Conservation (phyloP, 768 basidiomycete genomes). For the Guyanaporus albipodus region DNA sequence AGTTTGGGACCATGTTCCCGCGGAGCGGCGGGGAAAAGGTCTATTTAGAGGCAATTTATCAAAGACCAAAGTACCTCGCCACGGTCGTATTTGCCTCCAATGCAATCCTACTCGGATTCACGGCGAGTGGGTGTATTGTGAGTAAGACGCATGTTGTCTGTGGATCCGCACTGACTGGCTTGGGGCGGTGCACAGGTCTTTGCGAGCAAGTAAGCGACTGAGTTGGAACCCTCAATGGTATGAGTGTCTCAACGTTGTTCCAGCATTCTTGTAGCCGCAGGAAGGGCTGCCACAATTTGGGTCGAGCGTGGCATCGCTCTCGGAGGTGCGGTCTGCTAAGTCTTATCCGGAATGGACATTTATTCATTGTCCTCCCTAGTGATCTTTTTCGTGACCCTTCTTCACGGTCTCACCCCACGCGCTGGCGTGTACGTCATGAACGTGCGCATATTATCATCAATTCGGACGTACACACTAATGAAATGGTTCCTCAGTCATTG, state of each 20-base stretch:
- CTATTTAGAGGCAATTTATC: constrained; percentile 55
- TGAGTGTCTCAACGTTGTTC: background rate
- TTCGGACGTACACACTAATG: constrained; percentile 11
- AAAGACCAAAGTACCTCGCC: constrained; percentile 42
- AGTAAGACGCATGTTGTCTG: constrained; percentile 10
- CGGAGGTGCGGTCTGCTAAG: constrained; percentile 37
- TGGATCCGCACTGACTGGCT: background rate
- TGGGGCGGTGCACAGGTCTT: constrained; percentile 23
- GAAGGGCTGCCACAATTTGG: constrained; percentile 41
- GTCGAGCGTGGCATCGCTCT: constrained; percentile 55
- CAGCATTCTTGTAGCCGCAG: constrained; percentile 50
- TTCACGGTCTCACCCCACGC: constrained; percentile 51
- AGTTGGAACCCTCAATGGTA: too few species aligned
- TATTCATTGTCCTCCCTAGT: constrained; percentile 30
- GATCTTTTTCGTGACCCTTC: constrained; percentile 44
- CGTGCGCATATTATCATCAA: constrained; percentile 28
- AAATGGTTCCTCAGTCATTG: constrained; percentile 27
- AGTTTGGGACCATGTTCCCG: constrained; percentile 61
- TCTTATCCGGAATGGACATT: background rate
- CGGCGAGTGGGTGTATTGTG: constrained; percentile 47
- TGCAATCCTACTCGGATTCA: constrained; percentile 44
- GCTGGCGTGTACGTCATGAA: constrained; percentile 52
- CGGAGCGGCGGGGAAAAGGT: constrained; percentile 62
- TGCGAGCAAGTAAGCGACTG: constrained; percentile 31
- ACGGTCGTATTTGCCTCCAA: constrained; percentile 48